Evolutionary conservation across 2,329 filamentous ascomycete species (phyloP), one percentile per base, ranked within the genome.

Genomic region (Ceratocystis ficicola): DNA sequence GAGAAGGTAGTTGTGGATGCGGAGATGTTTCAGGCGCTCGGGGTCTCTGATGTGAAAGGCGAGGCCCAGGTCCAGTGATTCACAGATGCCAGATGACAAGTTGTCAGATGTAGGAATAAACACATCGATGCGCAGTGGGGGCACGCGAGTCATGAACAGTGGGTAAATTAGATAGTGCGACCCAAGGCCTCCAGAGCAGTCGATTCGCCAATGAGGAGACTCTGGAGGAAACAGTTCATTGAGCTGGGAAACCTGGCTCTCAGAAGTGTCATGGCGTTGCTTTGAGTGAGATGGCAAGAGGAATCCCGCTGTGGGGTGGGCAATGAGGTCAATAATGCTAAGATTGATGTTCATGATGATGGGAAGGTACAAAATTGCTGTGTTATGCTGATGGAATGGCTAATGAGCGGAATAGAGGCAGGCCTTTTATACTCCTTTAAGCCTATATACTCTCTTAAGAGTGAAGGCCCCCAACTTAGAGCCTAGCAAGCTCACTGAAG

Each of bases 271-370:
- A 4, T 41, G 10, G 10, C 10, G 4, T 41, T 2, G 10, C 10
- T 12, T 4, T 12, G 61, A 20, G 10, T 10, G 50, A 41, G 36
- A 30, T 15, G 46, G 5, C 2, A 17, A 15, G 12, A 63, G 22
- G 46, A 80, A 84, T 67, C 77, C 81, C 20, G 82, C 82, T 22
- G 83, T 84, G 36, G 83, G 81, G 71, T 85, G 83, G 66, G 83
- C 77, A 66, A 82, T 79, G 72, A 81, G 77, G 71, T 81, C 78
- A 65, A 85, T 81, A 28, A 79, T 76, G 67, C 76, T 73, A 65
- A 78, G 75, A 69, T 75, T 82, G 64, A 85, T 74, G 66, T 84
- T 80, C 83, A 85, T 85, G 62, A 68, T 85, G 62, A 68, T 70
- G 70, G 65, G n/a, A 12, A 30, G 17, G 30, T 10, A 17, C 4